phyloP scores from a whole-genome alignment of 345 rosid genomes.

The Dovyalis caffra region DNA sequence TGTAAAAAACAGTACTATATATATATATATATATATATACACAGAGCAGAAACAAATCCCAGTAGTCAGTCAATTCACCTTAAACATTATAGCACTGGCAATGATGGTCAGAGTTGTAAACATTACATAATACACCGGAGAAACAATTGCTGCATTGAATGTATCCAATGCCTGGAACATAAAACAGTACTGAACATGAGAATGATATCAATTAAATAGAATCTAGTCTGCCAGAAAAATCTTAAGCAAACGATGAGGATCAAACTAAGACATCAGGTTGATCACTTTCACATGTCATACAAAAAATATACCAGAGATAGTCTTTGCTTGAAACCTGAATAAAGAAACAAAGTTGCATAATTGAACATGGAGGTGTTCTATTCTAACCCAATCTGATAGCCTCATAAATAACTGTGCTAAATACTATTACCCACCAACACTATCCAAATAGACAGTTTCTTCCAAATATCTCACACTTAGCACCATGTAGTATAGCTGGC shows the following conservation, averaged over 20 bases:
- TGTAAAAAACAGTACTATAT: not conserved
- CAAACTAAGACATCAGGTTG: not conserved
- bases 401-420: not conserved
- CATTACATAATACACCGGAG: constrained; percentile 93
- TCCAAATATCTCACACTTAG: not conserved
- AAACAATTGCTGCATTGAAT: constrained; percentile 80
- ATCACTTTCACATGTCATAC: not conserved
- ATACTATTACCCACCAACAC: not conserved
- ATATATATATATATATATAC: too few species aligned
- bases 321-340: not conserved
- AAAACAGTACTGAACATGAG: not conserved
- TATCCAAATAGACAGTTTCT: not conserved
- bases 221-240: not conserved
- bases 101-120: constrained; percentile 80
- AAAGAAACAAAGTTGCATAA: not conserved
- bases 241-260: not conserved
- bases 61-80: constrained; percentile 40
- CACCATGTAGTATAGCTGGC: not conserved
- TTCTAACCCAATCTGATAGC: too few species aligned
- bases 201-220: not conserved
- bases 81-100: constrained; percentile 87
- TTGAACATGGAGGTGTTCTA: too few species aligned
- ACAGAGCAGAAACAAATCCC: constrained; percentile 6
- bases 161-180: constrained; percentile 71
- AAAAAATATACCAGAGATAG: not conserved